Percentiles rank a stretch among this genome's conserved stretches.
These are phyloP conservation scores for Medakamo hakoo DNA, from an alignment of 139 green algal genomes.

Conservation along the genomic window DNA sequence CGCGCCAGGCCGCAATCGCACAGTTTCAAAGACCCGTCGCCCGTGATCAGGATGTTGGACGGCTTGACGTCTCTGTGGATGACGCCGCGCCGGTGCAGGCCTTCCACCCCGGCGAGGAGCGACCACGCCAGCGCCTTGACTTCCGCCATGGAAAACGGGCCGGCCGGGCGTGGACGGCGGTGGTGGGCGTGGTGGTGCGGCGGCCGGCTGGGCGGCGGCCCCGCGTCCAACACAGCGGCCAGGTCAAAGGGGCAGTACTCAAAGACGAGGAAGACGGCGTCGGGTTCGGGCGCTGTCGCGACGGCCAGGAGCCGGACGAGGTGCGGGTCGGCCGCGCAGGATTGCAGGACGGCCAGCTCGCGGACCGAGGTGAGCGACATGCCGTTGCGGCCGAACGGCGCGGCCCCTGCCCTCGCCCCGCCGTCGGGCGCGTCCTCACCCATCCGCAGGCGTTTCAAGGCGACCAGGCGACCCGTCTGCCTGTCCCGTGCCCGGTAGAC, in stretches of 20 bases:
- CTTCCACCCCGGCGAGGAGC: neutral
- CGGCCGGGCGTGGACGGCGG: too few relatives aligned
- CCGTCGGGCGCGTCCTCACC: too few relatives aligned
- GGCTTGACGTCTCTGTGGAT: conserved; percentile 8
- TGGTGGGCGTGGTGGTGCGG: too few relatives aligned
- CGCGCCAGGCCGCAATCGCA: neutral
- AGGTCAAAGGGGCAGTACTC: neutral
- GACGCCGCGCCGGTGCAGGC: neutral
- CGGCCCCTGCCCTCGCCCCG: too few relatives aligned
- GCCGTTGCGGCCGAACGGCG: neutral
- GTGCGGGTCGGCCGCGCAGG: too few relatives aligned
- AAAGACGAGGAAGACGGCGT: neutral
- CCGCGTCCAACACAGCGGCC: neutral
- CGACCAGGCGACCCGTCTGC: conserved; percentile 41
- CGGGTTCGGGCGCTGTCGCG: neutral
- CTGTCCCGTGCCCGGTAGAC: conserved; percentile 72
- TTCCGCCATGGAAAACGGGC: neutral
- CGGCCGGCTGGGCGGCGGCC: too few relatives aligned
- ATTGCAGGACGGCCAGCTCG: neutral
- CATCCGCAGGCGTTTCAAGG: conserved; percentile 83
- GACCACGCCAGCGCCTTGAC: neutral
- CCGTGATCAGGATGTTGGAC: neutral
- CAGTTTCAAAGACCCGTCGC: neutral
- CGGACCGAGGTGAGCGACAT: neutral
- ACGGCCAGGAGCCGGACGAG: neutral